These are phyloP conservation scores for Tricholoma furcatifolium DNA, from an alignment of 768 basidiomycete species.

Conservation along the genomic window DNA sequence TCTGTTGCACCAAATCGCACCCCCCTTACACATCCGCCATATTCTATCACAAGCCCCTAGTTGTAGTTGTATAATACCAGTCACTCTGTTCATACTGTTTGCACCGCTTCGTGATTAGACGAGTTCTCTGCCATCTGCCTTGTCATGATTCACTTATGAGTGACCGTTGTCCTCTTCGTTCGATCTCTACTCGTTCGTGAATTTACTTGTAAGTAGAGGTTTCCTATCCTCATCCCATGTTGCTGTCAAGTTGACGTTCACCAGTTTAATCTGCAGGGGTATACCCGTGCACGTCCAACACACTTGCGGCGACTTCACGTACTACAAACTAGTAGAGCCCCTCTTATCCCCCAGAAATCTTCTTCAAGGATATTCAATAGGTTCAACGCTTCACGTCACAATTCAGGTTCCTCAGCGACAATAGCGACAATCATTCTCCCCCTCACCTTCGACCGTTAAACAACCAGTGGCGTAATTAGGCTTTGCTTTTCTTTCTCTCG, in stretches of 20 bases:
- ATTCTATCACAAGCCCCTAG: slow-evolving; percentile 15
- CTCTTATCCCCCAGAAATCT: too few species aligned
- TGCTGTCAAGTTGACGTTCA: not conserved
- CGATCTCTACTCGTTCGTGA: not conserved
- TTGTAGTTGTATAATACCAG: slow-evolving; percentile 23
- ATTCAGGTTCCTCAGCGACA: too few species aligned
- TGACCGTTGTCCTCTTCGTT: not conserved
- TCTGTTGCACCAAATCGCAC: not conserved
- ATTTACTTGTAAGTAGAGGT: not conserved
- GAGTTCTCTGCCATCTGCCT: slow-evolving; percentile 1
- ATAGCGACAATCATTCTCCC: too few species aligned
- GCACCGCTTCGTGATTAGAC: slow-evolving; percentile 1
- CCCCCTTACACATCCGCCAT: slow-evolving; percentile 9
- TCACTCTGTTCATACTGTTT: slow-evolving; percentile 8
- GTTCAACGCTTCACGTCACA: too few species aligned
- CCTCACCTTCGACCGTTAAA: too few species aligned
- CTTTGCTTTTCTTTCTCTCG: too few species aligned
- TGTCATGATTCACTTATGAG: not conserved
- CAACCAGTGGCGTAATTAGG: too few species aligned
- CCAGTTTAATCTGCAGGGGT: too few species aligned
- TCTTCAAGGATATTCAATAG: too few species aligned
- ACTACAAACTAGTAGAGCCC: too few species aligned
- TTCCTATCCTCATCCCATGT: not conserved
- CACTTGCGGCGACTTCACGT: not conserved
- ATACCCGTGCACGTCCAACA: not conserved